These are phyloP conservation scores for Pseudogymnoascus verrucosus DNA, from an alignment of 2,329 filamentous ascomycete genomes.

Conservation along the genomic window DNA sequence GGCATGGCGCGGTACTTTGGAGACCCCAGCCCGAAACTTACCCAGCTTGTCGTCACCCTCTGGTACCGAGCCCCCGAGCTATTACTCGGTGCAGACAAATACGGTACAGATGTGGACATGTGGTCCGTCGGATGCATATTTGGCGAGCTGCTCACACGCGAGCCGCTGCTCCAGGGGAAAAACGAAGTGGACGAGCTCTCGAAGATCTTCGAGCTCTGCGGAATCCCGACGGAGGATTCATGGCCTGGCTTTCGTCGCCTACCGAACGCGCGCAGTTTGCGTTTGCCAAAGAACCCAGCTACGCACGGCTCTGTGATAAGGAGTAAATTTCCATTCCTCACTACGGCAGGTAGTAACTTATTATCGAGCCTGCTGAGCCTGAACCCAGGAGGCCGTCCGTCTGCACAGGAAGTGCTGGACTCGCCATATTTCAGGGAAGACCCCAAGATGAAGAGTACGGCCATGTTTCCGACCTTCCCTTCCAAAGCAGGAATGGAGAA, in stretches of 20 bases:
- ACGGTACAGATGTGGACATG: conserved; percentile 75
- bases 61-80: conserved; percentile 95
- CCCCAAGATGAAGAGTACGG: conserved; percentile 79
- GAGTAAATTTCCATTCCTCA: conserved; percentile 73
- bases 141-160: conserved; percentile 76
- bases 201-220: conserved; percentile 83
- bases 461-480: conserved; percentile 95
- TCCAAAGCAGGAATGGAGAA: conserved; percentile 90
- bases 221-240: conserved; percentile 69
- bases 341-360: conserved; percentile 62
- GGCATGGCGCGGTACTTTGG: conserved; percentile 92
- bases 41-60: conserved; percentile 87
- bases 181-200: conserved; percentile 89
- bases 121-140: conserved; percentile 97
- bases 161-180: conserved; percentile 76
- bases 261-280: conserved; percentile 75
- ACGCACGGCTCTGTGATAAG: conserved; percentile 51
- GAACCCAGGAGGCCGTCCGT: conserved; percentile 64
- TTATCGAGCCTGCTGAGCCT: conserved; percentile 64
- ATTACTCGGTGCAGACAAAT: conserved; percentile 69
- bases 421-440: conserved; percentile 86
- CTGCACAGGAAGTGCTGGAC: conserved; percentile 63
- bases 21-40: conserved; percentile 69
- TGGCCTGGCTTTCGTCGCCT: conserved; percentile 86
- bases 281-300: conserved; percentile 47